Evolutionary conservation across 139 green algal species (phyloP).

Genomic region (Marvania coccoides): DNA sequence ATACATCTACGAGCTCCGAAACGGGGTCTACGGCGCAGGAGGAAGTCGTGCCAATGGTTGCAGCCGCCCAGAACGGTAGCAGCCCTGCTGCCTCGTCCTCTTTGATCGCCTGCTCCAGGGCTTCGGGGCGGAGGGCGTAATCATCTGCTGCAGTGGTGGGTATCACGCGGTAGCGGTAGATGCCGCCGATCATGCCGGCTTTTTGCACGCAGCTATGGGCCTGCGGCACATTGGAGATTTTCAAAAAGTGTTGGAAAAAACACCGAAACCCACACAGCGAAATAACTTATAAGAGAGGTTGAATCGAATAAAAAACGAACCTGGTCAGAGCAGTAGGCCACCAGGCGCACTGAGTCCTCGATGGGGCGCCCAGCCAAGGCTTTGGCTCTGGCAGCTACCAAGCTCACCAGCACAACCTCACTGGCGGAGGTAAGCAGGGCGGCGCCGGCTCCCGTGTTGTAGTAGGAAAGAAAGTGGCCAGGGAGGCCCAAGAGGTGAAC

Average conservation of each 20-base stretch:
- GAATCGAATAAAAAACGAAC: too few species aligned
- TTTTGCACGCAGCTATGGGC: slow-evolving; percentile 67
- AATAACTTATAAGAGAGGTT: background rate
- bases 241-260: too few species aligned
- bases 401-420: slow-evolving; percentile 58
- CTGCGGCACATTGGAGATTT: slow-evolving; percentile 31
- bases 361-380: slow-evolving; percentile 4
- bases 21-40: slow-evolving; percentile 66
- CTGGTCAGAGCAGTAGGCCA: slow-evolving; percentile 45
- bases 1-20: slow-evolving; percentile 18
- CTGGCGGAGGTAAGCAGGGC: slow-evolving; percentile 58
- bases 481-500: slow-evolving; percentile 65
- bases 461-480: slow-evolving; percentile 36
- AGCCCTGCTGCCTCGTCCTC: slow-evolving; percentile 52
- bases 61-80: slow-evolving; percentile 61
- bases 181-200: slow-evolving; percentile 65
- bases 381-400: slow-evolving; percentile 55
- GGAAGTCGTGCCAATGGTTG: slow-evolving; percentile 72
- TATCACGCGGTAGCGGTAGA: slow-evolving; percentile 53
- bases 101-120: slow-evolving; percentile 38
- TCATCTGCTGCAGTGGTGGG: slow-evolving; percentile 20
- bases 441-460: slow-evolving; percentile 19
- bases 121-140: slow-evolving; percentile 47
- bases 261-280: too few species aligned
- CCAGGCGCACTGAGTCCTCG: slow-evolving; percentile 25